These are phyloP conservation scores for Gossypium anomalum DNA, from an alignment of 345 rosid genomes.

Conservation along the genomic window DNA sequence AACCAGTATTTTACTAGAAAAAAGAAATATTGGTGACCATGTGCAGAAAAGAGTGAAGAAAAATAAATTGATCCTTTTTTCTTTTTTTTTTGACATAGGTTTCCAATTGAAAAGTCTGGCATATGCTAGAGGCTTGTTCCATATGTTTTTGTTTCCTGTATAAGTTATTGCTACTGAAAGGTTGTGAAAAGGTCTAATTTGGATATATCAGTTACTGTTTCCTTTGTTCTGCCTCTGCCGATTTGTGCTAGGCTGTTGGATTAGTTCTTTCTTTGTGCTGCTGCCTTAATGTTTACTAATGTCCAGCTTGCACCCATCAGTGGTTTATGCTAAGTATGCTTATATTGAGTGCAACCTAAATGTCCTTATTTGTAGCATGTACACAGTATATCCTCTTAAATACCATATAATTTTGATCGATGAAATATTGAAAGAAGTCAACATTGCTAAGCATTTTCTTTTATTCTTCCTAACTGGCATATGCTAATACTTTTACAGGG, in stretches of 20 bases:
- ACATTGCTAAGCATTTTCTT: not conserved
- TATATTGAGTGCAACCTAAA: not conserved
- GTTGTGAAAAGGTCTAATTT: not conserved
- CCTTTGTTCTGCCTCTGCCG: not conserved
- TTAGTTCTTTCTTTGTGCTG: not conserved
- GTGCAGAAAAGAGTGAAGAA: not conserved
- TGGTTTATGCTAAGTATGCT: not conserved
- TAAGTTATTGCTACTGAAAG: not conserved
- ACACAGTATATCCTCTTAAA: not conserved
- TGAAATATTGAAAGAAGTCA: not conserved
- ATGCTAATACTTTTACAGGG: constrained; percentile 40
- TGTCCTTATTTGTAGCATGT: not conserved
- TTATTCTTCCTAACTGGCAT: not conserved
- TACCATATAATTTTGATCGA: not conserved
- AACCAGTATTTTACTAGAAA: not conserved
- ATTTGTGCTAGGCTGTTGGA: not conserved
- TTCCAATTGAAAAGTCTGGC: not conserved
- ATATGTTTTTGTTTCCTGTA: not conserved
- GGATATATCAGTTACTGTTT: not conserved
- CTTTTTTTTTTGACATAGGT: not conserved
- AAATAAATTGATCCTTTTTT: not conserved
- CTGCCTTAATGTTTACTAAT: not conserved
- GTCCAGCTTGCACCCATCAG: not conserved
- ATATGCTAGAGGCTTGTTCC: not conserved
- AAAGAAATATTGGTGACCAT: not conserved